Percentiles rank a stretch among this genome's conserved stretches.
Conservation (phyloP, 768 basidiomycete species). For the Phanerochaete carnosa region DNA sequence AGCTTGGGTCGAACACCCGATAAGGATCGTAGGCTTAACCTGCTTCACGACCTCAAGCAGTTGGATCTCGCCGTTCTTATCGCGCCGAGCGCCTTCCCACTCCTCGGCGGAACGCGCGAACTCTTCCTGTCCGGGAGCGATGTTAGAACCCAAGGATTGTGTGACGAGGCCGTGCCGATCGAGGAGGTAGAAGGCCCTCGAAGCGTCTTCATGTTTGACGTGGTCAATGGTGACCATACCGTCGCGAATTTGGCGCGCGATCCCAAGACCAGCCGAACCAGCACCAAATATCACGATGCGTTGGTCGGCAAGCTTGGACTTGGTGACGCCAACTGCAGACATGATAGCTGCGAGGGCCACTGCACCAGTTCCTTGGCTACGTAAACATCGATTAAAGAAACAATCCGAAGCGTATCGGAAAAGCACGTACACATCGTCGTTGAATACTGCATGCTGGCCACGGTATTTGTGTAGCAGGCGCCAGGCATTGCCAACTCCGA, state of each 20-base stretch:
- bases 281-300: constrained; percentile 74
- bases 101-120: constrained; percentile 55
- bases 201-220: constrained; percentile 51
- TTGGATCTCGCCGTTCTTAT: constrained; percentile 29
- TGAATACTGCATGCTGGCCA: constrained; percentile 64
- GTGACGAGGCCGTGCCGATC: constrained; percentile 63
- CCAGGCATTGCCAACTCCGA: constrained; percentile 72
- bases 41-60: constrained; percentile 66
- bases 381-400: not conserved
- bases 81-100: constrained; percentile 38
- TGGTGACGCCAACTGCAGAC: constrained; percentile 63
- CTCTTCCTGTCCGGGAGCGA: constrained; percentile 42
- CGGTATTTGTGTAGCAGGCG: constrained; percentile 57
- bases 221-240: constrained; percentile 58
- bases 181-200: constrained; percentile 61
- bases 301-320: constrained; percentile 61
- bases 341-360: constrained; percentile 68
- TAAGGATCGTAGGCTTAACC: constrained; percentile 74
- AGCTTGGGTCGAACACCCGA: constrained; percentile 74
- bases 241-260: constrained; percentile 67
- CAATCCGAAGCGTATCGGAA: too few species aligned
- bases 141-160: constrained; percentile 38
- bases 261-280: constrained; percentile 77
- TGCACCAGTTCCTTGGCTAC: constrained; percentile 69
- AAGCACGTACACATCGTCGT: constrained; percentile 68